Evolutionary conservation across 108 stramenopile genomes (phyloP), one percentile per base, ranked within the genome.

Genomic region (Skeletonema marinoi): DNA sequence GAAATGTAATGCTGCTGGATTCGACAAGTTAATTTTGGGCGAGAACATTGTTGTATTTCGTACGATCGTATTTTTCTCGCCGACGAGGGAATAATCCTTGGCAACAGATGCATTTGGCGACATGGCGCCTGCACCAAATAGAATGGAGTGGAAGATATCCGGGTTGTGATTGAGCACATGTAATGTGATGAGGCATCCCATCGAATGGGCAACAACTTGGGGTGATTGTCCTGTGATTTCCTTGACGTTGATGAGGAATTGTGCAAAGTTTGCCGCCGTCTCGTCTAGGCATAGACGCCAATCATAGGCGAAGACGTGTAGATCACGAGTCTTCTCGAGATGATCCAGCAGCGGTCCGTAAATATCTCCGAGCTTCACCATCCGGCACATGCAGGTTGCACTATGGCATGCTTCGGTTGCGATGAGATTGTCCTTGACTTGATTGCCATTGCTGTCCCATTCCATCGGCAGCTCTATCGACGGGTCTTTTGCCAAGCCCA

Each of bases 101-200:
- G 17, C 1, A 3, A 51, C 17, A 19, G 50, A 10, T 19, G 19
- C 50, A 17, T 19, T 51, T 51, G 50, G 50, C 0, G 50, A 17
- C 4, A 51, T 51, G 5, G 50, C 50, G 50, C 50, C 50, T 19
- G 50, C 50, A 51, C 50, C 50, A 51, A 51, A 17, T 19, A 51
- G 50, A 51, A 51, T 19, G 19, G 50, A 51, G 50, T 70, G 69
- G 19, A 70, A 70, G 31, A 62, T 32, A 7, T 62, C 12, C 3
- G 69, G 69, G 32, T 58, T 51, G 16, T 33, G 59, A 62, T 70
- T 70, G 32, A 70, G 32, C 13, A 70, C 69, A 33, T 30, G 7
- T 58, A 70, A 62, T 32, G 69, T 70, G 12, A 70, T 38, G 32
- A 70, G 69, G 21, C 69, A 60, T 16, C 69, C 69, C 69, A 70